phyloP scores from a whole-genome alignment of 495 filamentous ascomycete genomes.

The Evernia prunastri region DNA sequence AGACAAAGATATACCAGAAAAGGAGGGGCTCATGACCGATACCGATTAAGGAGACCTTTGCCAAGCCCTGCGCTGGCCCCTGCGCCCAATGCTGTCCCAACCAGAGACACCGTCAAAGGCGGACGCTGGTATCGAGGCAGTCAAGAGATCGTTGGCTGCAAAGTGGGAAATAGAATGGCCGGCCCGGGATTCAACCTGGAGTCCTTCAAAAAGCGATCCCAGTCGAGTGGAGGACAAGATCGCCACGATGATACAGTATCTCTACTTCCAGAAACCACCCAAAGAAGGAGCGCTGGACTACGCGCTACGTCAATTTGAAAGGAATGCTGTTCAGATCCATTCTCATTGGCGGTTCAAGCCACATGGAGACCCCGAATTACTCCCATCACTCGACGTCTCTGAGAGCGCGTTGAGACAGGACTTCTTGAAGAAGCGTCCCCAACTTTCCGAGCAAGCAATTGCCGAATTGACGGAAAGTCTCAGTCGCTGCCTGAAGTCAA shows the following conservation, averaged over 20 bases:
- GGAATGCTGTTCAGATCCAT: conserved; percentile 14
- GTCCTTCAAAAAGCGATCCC: conserved; percentile 16
- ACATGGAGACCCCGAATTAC: conserved; percentile 19
- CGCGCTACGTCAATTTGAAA: conserved; percentile 22
- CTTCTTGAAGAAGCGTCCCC: conserved; percentile 17
- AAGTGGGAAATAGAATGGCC: conserved; percentile 24
- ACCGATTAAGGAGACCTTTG: not conserved
- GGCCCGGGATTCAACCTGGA: conserved; percentile 10
- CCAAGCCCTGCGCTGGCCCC: not conserved
- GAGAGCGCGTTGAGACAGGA: conserved; percentile 9
- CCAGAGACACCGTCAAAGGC: conserved; percentile 21
- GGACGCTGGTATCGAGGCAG: conserved; percentile 22
- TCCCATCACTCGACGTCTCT: conserved; percentile 11
- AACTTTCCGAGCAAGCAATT: not conserved
- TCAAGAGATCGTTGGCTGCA: conserved; percentile 18
- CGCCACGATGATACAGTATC: conserved; percentile 6
- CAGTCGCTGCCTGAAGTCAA: not conserved
- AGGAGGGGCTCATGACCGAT: not conserved
- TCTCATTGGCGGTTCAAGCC: conserved; percentile 25
- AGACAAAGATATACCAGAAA: not conserved
- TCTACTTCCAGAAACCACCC: conserved; percentile 14
- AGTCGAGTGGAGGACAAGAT: conserved; percentile 20
- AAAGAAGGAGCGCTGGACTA: conserved; percentile 13
- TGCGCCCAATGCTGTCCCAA: conserved; percentile 10
- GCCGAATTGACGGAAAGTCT: conserved; percentile 16